These are phyloP conservation scores for Aspergillus fumigatiaffinis DNA, from an alignment of 2,329 filamentous ascomycete species.

Conservation along the genomic window DNA sequence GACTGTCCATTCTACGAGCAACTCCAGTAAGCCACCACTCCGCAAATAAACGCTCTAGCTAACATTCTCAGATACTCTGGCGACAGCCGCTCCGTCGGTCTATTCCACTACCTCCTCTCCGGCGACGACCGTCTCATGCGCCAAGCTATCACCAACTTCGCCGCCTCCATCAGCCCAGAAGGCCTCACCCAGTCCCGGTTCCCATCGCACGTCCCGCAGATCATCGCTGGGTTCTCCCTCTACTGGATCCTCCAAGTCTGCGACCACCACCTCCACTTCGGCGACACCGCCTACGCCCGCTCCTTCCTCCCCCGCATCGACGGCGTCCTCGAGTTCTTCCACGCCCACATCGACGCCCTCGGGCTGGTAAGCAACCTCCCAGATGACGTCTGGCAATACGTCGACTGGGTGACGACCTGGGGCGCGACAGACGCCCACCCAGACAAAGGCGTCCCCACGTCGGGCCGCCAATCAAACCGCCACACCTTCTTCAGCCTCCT, in stretches of 20 bases:
- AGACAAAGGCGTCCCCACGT: constrained; percentile 39
- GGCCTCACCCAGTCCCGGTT: constrained; percentile 30
- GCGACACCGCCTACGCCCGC: constrained; percentile 21
- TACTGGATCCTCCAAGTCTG: constrained; percentile 31
- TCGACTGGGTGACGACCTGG: constrained; percentile 35
- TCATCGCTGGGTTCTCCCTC: constrained; percentile 28
- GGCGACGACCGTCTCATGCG: constrained; percentile 30
- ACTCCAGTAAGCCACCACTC: constrained; percentile 23
- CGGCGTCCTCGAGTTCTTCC: constrained; percentile 22
- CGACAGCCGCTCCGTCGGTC: constrained; percentile 20
- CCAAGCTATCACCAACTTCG: constrained; percentile 32
- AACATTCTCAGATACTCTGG: constrained; percentile 25
- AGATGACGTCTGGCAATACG: constrained; percentile 29
- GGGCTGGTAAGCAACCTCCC: constrained; percentile 23
- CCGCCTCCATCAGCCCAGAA: constrained; percentile 21
- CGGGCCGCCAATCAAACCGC: constrained; percentile 33
- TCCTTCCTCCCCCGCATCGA: constrained; percentile 22
- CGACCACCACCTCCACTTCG: constrained; percentile 31
- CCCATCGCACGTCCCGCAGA: constrained; percentile 28
- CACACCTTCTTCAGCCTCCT: constrained; percentile 42
- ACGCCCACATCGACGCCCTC: constrained; percentile 13
- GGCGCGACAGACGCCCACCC: constrained; percentile 25
- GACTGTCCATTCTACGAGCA: constrained; percentile 38
- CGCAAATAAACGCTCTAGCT: not conserved
- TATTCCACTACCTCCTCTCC: constrained; percentile 33